phyloP scores from a whole-genome alignment of 805 yeast genomes.

The Cyberlindnera xylosilytica region DNA sequence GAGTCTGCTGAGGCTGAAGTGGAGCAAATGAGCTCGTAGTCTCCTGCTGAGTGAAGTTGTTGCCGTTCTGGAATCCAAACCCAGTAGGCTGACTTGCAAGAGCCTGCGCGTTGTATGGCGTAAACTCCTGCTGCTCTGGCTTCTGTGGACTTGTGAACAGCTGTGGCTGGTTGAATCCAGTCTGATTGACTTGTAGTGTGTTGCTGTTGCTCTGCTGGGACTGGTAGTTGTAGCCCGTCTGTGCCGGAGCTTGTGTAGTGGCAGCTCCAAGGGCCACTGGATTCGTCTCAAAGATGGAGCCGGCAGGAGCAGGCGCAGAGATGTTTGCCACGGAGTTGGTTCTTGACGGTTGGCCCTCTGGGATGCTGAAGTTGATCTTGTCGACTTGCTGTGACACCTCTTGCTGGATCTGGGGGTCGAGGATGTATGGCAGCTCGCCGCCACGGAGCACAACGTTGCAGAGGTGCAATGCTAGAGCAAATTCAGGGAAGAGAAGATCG shows the following conservation, averaged over 20 bases:
- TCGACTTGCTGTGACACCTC: constrained; percentile 88
- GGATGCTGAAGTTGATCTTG: constrained; percentile 74
- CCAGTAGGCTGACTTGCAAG: constrained; percentile 26
- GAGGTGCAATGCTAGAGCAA: constrained; percentile 86
- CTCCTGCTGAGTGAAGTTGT: background rate
- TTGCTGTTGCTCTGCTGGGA: constrained; percentile 5
- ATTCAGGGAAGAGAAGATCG: constrained; percentile 84
- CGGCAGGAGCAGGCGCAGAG: constrained; percentile 7
- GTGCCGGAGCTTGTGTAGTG: background rate
- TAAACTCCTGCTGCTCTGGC: constrained; percentile 9
- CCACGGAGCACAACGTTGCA: constrained; percentile 78
- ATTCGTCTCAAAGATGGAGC: constrained; percentile 26
- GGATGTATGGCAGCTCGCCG: constrained; percentile 64
- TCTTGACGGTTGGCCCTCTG: constrained; percentile 39
- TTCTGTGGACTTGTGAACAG: constrained; percentile 18
- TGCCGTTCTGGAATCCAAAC: constrained; percentile 20
- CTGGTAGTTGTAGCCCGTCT: constrained; percentile 1
- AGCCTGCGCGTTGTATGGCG: constrained; percentile 4
- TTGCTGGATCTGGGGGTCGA: constrained; percentile 70
- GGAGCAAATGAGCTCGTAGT: background rate
- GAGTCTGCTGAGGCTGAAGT: constrained; percentile 27
- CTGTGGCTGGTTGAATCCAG: constrained; percentile 14
- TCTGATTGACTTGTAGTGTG: constrained; percentile 9
- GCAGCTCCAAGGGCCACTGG: constrained; percentile 28
- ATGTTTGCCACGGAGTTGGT: constrained; percentile 3